A percentile compares a stretch with the other conserved stretches of the same genome.
phyloP scores from a whole-genome alignment of 2,329 filamentous ascomycete species.

The Beauveria bassiana region DNA sequence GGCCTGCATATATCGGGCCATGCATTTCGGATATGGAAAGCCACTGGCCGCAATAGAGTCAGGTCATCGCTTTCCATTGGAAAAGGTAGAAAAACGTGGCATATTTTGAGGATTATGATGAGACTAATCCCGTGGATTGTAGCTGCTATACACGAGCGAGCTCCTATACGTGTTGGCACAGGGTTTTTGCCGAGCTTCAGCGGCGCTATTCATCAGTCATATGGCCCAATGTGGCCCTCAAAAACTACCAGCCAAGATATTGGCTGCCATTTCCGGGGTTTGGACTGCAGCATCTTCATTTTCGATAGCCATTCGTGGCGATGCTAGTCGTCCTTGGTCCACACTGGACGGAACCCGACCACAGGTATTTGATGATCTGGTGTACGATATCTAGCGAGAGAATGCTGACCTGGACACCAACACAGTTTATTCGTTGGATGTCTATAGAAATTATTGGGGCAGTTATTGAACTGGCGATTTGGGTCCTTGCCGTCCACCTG shows the following conservation, averaged over 20 bases:
- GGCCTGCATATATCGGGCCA: not conserved
- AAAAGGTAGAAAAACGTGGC: not conserved
- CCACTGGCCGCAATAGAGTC: not conserved
- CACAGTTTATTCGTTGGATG: conserved; percentile 6
- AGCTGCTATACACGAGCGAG: conserved; percentile 2
- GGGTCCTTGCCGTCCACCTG: not conserved
- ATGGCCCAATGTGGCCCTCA: conserved; percentile 8
- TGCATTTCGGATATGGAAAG: conserved; percentile 4
- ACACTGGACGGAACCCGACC: not conserved
- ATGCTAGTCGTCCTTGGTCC: not conserved
- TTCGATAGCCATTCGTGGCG: not conserved
- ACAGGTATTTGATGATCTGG: not conserved
- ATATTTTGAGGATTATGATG: too few relatives aligned
- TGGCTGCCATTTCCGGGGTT: not conserved
- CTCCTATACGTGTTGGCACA: not conserved
- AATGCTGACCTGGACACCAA: not conserved
- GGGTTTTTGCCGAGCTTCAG: not conserved
- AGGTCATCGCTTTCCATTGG: not conserved
- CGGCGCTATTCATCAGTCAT: conserved; percentile 4
- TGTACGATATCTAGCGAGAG: not conserved
- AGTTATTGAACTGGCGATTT: not conserved
- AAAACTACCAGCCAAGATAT: not conserved
- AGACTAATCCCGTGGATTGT: not conserved
- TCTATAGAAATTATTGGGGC: not conserved
- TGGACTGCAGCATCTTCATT: not conserved